Evolutionary conservation across 176 grass and related monocot genomes (phyloP).

Genomic region (Carex scoparia): DNA sequence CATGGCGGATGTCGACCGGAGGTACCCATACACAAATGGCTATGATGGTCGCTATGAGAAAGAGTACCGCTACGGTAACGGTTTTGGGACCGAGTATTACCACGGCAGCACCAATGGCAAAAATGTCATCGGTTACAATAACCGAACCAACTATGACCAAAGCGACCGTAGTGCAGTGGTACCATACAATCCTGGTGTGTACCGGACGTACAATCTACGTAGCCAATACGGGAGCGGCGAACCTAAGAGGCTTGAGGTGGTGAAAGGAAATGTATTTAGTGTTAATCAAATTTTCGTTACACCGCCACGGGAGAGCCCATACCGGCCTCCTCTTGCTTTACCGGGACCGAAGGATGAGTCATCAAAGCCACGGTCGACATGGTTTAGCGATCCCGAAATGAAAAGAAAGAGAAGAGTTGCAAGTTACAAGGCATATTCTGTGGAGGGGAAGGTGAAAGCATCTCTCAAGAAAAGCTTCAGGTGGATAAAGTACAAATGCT

Average conservation of each 20-base stretch:
- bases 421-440: slow-evolving; percentile 80
- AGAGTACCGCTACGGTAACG: slow-evolving; percentile 31
- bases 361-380: slow-evolving; percentile 23
- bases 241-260: slow-evolving; percentile 24
- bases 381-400: slow-evolving; percentile 91
- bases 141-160: not conserved
- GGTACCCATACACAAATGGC: slow-evolving; percentile 38
- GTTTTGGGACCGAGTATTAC: slow-evolving; percentile 16
- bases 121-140: not conserved
- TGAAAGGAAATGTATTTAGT: slow-evolving; percentile 27
- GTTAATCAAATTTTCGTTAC: slow-evolving; percentile 29
- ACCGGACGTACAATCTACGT: slow-evolving; percentile 15
- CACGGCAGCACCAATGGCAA: slow-evolving; percentile 23
- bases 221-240: not conserved
- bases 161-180: slow-evolving; percentile 34
- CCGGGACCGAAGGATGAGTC: slow-evolving; percentile 13
- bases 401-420: slow-evolving; percentile 63
- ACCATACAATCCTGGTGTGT: slow-evolving; percentile 21
- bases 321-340: slow-evolving; percentile 15
- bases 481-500: slow-evolving; percentile 87
- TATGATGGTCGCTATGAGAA: slow-evolving; percentile 40
- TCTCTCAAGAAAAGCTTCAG: slow-evolving; percentile 56
- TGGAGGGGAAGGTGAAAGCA: slow-evolving; percentile 72
- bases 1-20: slow-evolving; percentile 67
- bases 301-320: slow-evolving; percentile 23